Conservation (phyloP, 2,329 filamentous ascomycete species). For the Davidsoniella neocaledoniae region DNA sequence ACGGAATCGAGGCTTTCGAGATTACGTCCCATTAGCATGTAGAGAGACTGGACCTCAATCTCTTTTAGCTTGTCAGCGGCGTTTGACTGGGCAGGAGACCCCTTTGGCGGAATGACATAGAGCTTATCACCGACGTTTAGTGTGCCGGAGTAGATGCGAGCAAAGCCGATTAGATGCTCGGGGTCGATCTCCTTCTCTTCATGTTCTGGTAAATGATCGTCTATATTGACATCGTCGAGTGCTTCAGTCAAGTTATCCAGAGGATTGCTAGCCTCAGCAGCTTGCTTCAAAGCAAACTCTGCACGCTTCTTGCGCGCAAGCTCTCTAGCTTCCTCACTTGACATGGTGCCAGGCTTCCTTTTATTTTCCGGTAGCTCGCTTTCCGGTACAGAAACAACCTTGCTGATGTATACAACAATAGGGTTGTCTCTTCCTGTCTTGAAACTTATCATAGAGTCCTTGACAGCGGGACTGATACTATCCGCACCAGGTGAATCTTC, state of each 20-base stretch:
- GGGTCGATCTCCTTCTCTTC: constrained; percentile 48
- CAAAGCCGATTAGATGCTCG: constrained; percentile 88
- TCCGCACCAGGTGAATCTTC: constrained; percentile 62
- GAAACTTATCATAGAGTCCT: constrained; percentile 69
- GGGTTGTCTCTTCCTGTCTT: constrained; percentile 54
- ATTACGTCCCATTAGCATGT: constrained; percentile 88
- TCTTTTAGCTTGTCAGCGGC: constrained; percentile 59
- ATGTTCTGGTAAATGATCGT: constrained; percentile 30
- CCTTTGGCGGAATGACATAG: constrained; percentile 87
- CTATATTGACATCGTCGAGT: constrained; percentile 30
- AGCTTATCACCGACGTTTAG: constrained; percentile 78
- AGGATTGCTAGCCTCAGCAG: constrained; percentile 28
- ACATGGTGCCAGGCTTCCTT: constrained; percentile 53
- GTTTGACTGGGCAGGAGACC: constrained; percentile 63
- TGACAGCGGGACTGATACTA: constrained; percentile 50
- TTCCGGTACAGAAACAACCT: constrained; percentile 91
- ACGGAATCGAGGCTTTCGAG: constrained; percentile 71
- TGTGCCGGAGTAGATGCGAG: constrained; percentile 80
- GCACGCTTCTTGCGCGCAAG: constrained; percentile 76
- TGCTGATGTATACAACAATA: constrained; percentile 88
- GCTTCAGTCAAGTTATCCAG: constrained; percentile 19
- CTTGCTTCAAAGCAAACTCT: constrained; percentile 68
- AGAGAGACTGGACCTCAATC: constrained; percentile 71
- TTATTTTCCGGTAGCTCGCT: constrained; percentile 84
- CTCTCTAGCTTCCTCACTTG: constrained; percentile 77